These are phyloP conservation scores for Aspergillus sparsus DNA, from an alignment of 495 filamentous ascomycete species.

Conservation along the genomic window DNA sequence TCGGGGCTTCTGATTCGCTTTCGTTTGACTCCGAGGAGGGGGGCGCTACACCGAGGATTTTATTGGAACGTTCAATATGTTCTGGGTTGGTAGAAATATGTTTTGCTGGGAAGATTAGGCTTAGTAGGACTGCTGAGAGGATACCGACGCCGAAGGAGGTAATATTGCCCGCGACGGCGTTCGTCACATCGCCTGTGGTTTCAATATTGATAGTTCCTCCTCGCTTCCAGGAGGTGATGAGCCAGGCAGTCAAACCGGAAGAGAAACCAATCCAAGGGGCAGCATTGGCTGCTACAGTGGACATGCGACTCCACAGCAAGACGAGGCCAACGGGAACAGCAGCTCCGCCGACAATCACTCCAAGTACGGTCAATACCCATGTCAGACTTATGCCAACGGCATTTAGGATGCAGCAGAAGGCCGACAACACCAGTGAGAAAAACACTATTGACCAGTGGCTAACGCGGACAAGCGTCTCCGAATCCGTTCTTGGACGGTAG, in stretches of 20 bases:
- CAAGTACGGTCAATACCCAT: conserved; percentile 49
- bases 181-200: conserved; percentile 39
- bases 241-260: conserved; percentile 37
- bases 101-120: conserved; percentile 36
- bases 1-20: background rate
- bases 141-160: conserved; percentile 36
- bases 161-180: conserved; percentile 44
- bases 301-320: conserved; percentile 42
- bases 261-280: conserved; percentile 37
- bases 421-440: conserved; percentile 50
- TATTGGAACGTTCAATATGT: conserved; percentile 30
- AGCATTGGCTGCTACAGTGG: conserved; percentile 33
- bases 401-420: conserved; percentile 47
- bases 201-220: conserved; percentile 34
- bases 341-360: conserved; percentile 48
- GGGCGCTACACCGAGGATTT: conserved; percentile 31
- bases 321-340: conserved; percentile 41
- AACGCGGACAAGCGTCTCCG: conserved; percentile 46
- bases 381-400: conserved; percentile 45
- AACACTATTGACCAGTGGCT: conserved; percentile 49
- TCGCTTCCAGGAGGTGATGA: conserved; percentile 36
- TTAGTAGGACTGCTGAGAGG: conserved; percentile 36
- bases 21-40: background rate
- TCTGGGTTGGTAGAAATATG: conserved; percentile 24
- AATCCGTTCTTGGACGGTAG: conserved; percentile 45